These are phyloP conservation scores for Globisporangium cederbergense DNA, from an alignment of 352 stramenopile species.

Conservation along the genomic window DNA sequence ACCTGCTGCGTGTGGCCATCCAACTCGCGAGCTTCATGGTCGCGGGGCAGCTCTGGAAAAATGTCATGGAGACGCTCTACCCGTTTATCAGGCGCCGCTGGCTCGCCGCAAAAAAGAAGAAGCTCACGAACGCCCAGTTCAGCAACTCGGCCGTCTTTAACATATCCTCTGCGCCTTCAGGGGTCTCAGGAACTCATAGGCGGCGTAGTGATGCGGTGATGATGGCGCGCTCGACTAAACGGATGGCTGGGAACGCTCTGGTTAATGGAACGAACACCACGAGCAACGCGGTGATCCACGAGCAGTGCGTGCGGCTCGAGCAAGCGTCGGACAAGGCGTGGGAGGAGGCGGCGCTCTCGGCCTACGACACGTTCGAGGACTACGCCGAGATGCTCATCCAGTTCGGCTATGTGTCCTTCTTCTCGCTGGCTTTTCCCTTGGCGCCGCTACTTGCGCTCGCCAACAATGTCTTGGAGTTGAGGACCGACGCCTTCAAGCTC, in stretches of 20 bases:
- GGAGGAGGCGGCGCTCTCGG: slow-evolving; percentile 89
- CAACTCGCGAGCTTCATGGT: slow-evolving; percentile 94
- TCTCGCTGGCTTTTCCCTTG: slow-evolving; percentile 94
- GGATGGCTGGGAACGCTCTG: background rate
- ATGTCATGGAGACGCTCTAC: slow-evolving; percentile 89
- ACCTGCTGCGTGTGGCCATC: slow-evolving; percentile 89
- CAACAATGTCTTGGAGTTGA: slow-evolving; percentile 93
- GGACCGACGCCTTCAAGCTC: slow-evolving; percentile 94
- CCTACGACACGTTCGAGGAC: slow-evolving; percentile 94
- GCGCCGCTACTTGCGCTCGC: slow-evolving; percentile 90
- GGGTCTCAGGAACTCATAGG: slow-evolving; percentile 6
- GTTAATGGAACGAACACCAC: slow-evolving; percentile 5
- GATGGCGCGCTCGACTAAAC: background rate
- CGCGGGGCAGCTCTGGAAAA: slow-evolving; percentile 92
- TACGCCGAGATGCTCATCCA: slow-evolving; percentile 94
- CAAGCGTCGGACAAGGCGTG: slow-evolving; percentile 78
- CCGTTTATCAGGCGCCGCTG: slow-evolving; percentile 55
- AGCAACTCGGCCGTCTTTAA: slow-evolving; percentile 65
- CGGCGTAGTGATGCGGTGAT: slow-evolving; percentile 15
- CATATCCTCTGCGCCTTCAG: slow-evolving; percentile 2
- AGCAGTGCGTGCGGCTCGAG: slow-evolving; percentile 77
- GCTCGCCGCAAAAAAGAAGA: slow-evolving; percentile 48
- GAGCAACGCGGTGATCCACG: slow-evolving; percentile 63
- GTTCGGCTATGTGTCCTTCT: slow-evolving; percentile 95
- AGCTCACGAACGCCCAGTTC: slow-evolving; percentile 56